Percentiles rank a stretch among this genome's conserved stretches.
Conservation (phyloP, 768 basidiomycete species). For the Cystofilobasidium capitatum region DNA sequence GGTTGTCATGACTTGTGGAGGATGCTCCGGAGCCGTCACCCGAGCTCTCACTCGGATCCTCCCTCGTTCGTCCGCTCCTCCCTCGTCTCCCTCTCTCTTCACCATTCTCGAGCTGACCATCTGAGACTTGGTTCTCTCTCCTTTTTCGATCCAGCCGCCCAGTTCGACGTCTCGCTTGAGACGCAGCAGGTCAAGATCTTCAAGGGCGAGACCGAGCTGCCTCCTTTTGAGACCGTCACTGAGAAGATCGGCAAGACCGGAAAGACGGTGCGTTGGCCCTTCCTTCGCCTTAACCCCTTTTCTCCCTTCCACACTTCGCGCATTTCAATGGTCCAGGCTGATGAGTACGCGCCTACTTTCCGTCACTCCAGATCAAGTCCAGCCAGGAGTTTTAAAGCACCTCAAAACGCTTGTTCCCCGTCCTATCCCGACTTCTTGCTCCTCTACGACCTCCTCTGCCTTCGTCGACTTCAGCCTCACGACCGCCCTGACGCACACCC, state of each 20-base stretch:
- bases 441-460: no score
- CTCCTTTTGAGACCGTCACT: constrained; percentile 56
- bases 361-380: no score
- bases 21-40: constrained; percentile 73
- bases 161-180: constrained; percentile 51
- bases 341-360: no score
- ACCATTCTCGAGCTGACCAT: background rate
- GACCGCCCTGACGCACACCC: no score
- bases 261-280: constrained; percentile 54
- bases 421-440: no score
- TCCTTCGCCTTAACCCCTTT: no score
- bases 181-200: constrained; percentile 65
- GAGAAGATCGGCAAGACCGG: constrained; percentile 83
- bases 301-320: no score
- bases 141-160: constrained; percentile 30
- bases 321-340: no score
- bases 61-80: constrained; percentile 33
- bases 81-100: background rate
- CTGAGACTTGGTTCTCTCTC: background rate
- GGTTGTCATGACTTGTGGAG: constrained; percentile 50
- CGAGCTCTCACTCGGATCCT: constrained; percentile 60
- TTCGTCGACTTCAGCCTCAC: no score
- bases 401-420: no score
- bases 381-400: no score
- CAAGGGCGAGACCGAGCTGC: constrained; percentile 37